A percentile compares a stretch with the other conserved stretches of the same genome.
phyloP scores from a whole-genome alignment of 176 grass and related monocot species.

The Rhynchospora breviuscula region DNA sequence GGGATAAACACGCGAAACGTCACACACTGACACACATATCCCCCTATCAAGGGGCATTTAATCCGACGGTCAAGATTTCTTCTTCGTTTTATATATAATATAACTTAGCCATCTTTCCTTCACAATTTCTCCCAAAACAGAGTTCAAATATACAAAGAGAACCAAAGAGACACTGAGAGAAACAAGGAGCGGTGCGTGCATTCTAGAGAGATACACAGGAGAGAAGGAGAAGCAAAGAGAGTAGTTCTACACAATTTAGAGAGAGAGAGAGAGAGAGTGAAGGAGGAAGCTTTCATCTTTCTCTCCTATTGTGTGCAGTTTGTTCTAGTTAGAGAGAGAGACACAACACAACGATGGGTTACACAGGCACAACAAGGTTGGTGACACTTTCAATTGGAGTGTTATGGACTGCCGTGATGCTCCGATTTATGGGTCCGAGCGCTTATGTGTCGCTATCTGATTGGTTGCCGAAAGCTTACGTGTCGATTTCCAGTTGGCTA shows the following conservation, averaged over 20 bases:
- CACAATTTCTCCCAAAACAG: not conserved
- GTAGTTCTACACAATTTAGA: not conserved
- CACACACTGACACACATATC: conserved; percentile 7
- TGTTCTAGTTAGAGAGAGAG: not conserved
- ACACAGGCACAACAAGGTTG: conserved; percentile 33
- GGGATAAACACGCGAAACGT: conserved; percentile 11
- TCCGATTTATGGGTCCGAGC: conserved; percentile 36
- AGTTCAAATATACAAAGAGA: not conserved
- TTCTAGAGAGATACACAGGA: not conserved
- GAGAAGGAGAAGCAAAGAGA: not conserved
- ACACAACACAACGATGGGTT: conserved; percentile 28
- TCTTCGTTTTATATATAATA: conserved; percentile 34
- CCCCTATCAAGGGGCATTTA: not conserved
- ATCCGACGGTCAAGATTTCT: not conserved
- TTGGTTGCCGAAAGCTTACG: conserved; percentile 56
- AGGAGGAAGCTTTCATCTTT: not conserved
- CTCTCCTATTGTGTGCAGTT: not conserved
- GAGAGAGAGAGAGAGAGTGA: not conserved
- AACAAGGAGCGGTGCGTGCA: not conserved
- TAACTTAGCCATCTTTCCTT: not conserved
- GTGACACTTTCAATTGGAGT: conserved; percentile 26
- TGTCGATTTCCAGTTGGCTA: conserved; percentile 39
- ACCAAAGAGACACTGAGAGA: not conserved
- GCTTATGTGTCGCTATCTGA: conserved; percentile 33
- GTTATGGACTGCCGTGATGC: conserved; percentile 32